phyloP scores from a whole-genome alignment of 441 rosid genomes.

The Daphne laureola region DNA sequence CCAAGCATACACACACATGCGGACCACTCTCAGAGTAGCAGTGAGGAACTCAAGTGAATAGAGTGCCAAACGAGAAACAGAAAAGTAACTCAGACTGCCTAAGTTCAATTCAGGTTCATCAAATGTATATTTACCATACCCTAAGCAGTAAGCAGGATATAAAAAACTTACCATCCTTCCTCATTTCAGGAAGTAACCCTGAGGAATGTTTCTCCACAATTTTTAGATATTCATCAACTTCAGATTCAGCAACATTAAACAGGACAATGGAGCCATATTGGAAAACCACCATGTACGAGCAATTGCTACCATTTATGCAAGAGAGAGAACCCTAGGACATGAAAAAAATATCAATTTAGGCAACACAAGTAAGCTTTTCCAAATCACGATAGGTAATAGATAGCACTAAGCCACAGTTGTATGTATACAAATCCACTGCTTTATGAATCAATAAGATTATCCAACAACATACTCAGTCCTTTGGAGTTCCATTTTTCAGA shows the following conservation, averaged over 20 bases:
- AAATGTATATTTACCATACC: not conserved
- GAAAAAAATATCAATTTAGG: conserved; percentile 12
- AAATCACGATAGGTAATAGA: not conserved
- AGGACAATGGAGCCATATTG: conserved; percentile 90
- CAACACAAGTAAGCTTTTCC: conserved; percentile 5
- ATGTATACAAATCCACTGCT: too few species aligned
- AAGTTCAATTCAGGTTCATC: not conserved
- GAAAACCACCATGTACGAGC: conserved; percentile 81
- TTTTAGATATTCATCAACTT: conserved; percentile 79
- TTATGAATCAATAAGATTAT: too few species aligned
- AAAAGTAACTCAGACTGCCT: not conserved
- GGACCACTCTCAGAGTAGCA: too few species aligned
- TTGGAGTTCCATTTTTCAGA: too few species aligned
- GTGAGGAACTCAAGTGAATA: too few species aligned
- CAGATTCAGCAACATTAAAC: conserved; percentile 70
- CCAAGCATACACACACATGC: too few species aligned
- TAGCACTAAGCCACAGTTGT: too few species aligned
- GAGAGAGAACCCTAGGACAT: conserved; percentile 54
- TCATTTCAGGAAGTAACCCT: conserved; percentile 90
- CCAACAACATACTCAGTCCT: too few species aligned
- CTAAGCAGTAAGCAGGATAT: conserved; percentile 11
- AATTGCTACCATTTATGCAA: conserved; percentile 59
- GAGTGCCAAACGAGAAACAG: too few species aligned
- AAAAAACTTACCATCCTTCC: conserved; percentile 73
- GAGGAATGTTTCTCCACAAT: conserved; percentile 79